Percentiles rank a stretch among this genome's conserved stretches.
Conservation (phyloP, 2,329 filamentous ascomycete species). For the Botrytis pseudocinerea region DNA sequence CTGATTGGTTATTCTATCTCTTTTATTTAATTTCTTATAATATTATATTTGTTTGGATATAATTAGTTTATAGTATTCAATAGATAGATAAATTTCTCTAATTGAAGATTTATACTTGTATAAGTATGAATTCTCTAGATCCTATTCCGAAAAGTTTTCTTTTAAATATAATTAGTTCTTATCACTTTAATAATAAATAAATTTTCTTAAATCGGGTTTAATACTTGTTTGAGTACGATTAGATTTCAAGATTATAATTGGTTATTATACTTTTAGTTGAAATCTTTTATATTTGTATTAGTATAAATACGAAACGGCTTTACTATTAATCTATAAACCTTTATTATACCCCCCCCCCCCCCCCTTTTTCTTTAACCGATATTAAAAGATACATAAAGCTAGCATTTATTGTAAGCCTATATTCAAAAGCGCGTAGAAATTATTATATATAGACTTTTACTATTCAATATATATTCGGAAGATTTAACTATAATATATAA, state of each 20-base stretch:
- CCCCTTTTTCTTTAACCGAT: too few species aligned
- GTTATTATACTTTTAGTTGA: neutral
- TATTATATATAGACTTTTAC: neutral
- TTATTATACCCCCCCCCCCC: too few species aligned
- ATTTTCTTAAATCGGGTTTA: neutral
- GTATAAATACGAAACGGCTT: neutral
- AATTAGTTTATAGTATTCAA: neutral
- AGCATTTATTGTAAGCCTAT: too few species aligned
- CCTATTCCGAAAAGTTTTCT: neutral
- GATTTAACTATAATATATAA: neutral
- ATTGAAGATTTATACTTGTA: neutral
- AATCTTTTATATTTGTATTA: neutral
- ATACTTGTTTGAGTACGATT: neutral
- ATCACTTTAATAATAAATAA: neutral
- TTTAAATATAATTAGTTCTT: neutral
- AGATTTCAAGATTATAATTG: neutral
- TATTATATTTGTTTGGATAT: neutral
- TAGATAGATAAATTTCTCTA: neutral
- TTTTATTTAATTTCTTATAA: neutral
- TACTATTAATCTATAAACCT: neutral
- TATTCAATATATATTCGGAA: neutral
- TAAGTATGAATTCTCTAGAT: neutral
- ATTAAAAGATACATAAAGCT: too few species aligned
- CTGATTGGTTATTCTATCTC: neutral
- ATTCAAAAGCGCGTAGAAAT: neutral